phyloP scores from a whole-genome alignment of 2,329 filamentous ascomycete genomes.

The Grosmannia huntii region DNA sequence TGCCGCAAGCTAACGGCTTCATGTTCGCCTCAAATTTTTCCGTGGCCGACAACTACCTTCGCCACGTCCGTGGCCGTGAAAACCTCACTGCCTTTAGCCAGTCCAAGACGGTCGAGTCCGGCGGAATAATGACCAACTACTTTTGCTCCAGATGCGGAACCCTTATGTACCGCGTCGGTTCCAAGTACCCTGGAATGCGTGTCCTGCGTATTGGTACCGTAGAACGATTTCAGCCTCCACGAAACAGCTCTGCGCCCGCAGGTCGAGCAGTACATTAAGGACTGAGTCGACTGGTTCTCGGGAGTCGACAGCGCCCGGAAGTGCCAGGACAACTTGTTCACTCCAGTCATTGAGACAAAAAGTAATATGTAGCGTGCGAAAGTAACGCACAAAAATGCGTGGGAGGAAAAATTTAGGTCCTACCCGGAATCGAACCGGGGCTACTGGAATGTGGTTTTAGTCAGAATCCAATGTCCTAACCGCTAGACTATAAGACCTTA shows the following conservation, averaged over 20 bases:
- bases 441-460: not conserved
- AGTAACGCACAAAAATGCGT: not conserved
- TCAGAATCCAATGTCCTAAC: not conserved
- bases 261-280: constrained; percentile 31
- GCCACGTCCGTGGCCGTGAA: constrained; percentile 36
- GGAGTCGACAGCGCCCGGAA: not conserved
- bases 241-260: constrained; percentile 33
- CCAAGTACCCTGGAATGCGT: constrained; percentile 24
- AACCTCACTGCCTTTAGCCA: constrained; percentile 34
- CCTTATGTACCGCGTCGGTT: constrained; percentile 32
- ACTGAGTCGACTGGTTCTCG: constrained; percentile 21
- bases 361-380: not conserved
- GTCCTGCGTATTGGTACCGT: constrained; percentile 36
- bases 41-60: constrained; percentile 29
- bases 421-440: not conserved
- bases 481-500: not conserved
- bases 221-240: constrained; percentile 36
- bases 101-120: constrained; percentile 30
- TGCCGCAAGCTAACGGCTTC: constrained; percentile 49
- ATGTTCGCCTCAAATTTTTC: constrained; percentile 50
- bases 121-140: constrained; percentile 43
- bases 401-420: not conserved
- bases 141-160: constrained; percentile 48
- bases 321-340: not conserved
- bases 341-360: not conserved